Evolutionary conservation across 352 stramenopile genomes (phyloP), one percentile per base, ranked within the genome.

Genomic region (Globisporangium iwayamae): DNA sequence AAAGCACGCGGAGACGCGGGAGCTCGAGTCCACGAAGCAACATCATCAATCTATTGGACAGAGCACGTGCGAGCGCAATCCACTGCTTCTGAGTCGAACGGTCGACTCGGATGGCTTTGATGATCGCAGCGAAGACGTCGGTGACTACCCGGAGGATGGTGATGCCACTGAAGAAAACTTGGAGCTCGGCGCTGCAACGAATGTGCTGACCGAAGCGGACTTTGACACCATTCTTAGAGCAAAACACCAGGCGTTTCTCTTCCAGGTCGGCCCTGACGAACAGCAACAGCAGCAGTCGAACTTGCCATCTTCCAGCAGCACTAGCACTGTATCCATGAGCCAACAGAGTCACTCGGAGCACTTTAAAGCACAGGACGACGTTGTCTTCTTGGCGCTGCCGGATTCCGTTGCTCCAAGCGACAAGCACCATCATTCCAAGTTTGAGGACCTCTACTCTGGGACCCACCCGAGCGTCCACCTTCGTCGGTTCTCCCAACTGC

Each of bases 311-410:
- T 45, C 38, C 45, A 47, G 14, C 22, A 28, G 25, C 25, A 38
- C 18, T 32, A 22, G 16, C 25, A 18, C 48, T 7, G 28, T 56
- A 11, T 47, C 43, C 25, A 46, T 50, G 20, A 68, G 46, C 22
- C 11, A 11, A 4, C 38, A 3, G 22, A 54, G 9, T 4, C 30
- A 50, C 5, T 13, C 36, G 34, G n/a, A 39, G 45, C 43, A 6
- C 14, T 14, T 8, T 38, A 58, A 50, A 10, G 53, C 65, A 10
- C 20, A 36, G 2, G 25, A 62, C 36, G 52, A 56, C n/a, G 65
- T 76, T 25, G 58, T 82, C 8, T 73, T 82, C 34, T 56, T 85
- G 30, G 76, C 74, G 1, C 41, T 85, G 14, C 74, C 76, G 13
- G 67, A 60, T 38, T n/a, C 45, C 4, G 32, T 64, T 46, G 28